phyloP scores from a whole-genome alignment of 768 basidiomycete species.

The Vishniacozyma victoriae region DNA sequence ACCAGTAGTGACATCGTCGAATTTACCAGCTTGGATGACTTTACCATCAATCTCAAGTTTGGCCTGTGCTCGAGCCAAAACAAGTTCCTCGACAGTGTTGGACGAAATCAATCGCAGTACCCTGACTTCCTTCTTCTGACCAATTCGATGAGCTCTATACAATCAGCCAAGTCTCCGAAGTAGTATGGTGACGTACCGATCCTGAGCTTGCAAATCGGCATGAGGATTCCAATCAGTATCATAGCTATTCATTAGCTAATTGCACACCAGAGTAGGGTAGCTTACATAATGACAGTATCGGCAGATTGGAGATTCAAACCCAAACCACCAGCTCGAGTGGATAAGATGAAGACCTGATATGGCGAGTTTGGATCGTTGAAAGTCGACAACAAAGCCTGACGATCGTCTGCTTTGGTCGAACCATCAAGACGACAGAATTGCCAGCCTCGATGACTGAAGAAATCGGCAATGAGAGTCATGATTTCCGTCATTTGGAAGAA shows the following conservation, averaged over 20 bases:
- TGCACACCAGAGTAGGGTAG: conserved; percentile 51
- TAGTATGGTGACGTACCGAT: conserved; percentile 54
- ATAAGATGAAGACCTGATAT: conserved; percentile 85
- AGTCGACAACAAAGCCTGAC: conserved; percentile 72
- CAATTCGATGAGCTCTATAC: conserved; percentile 83
- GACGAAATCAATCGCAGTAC: conserved; percentile 96
- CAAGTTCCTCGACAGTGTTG: conserved; percentile 96
- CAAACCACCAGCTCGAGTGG: conserved; percentile 86
- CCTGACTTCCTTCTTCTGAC: conserved; percentile 94
- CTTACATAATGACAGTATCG: conserved; percentile 91
- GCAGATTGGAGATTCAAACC: conserved; percentile 93
- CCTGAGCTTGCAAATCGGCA: conserved; percentile 97
- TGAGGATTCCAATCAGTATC: conserved; percentile 79
- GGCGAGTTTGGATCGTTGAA: conserved; percentile 89
- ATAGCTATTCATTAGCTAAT: conserved; percentile 32
- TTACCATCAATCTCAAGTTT: conserved; percentile 99
- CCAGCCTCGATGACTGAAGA: conserved; percentile 77
- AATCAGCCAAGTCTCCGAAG: conserved; percentile 1
- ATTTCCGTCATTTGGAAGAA: conserved; percentile 99
- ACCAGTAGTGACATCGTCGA: conserved; percentile 96
- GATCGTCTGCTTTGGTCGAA: conserved; percentile 91
- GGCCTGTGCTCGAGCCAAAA: conserved; percentile 87
- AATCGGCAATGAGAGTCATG: conserved; percentile 98
- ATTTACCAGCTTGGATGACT: conserved; percentile 97
- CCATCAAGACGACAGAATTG: conserved; percentile 91